Evolutionary conservation across 2,329 filamentous ascomycete species (phyloP).

Genomic region (Claviceps maximensis): DNA sequence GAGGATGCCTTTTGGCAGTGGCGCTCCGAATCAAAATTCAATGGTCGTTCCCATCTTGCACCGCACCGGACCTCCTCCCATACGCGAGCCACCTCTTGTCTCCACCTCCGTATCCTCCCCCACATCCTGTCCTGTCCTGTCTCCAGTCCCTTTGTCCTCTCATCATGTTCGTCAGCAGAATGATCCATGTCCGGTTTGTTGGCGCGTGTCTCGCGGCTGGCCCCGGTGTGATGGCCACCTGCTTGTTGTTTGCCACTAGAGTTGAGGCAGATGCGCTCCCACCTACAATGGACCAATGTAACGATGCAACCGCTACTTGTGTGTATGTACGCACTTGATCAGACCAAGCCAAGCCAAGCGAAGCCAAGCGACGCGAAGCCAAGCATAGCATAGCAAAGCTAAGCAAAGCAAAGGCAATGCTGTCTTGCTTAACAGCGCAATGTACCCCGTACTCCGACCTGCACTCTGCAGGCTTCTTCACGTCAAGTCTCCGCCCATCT

Average conservation of each 20-base stretch:
- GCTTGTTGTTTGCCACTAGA: not conserved
- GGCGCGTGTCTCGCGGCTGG: not conserved
- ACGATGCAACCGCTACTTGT: not conserved
- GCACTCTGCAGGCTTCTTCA: not conserved
- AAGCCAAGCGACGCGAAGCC: not conserved
- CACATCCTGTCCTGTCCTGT: too few relatives aligned
- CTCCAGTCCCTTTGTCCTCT: not conserved
- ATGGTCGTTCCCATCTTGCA: too few relatives aligned
- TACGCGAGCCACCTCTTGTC: not conserved
- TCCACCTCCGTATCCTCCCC: not conserved
- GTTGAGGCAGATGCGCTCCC: not conserved
- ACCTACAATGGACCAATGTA: not conserved
- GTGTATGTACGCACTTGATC: too few relatives aligned
- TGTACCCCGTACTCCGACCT: not conserved
- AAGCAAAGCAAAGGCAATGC: too few relatives aligned
- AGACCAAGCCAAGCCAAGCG: not conserved
- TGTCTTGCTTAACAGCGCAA: too few relatives aligned
- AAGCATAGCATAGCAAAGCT: not conserved
- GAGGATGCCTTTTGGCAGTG: not conserved
- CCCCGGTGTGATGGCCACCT: not conserved
- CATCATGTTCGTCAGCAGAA: not conserved
- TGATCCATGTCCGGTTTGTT: not conserved
- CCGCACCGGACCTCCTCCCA: not conserved
- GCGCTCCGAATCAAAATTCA: not conserved
- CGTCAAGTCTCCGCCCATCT: not conserved